These are phyloP conservation scores for Rosa multiflora DNA, from an alignment of 306 rosid genomes.

Conservation along the genomic window DNA sequence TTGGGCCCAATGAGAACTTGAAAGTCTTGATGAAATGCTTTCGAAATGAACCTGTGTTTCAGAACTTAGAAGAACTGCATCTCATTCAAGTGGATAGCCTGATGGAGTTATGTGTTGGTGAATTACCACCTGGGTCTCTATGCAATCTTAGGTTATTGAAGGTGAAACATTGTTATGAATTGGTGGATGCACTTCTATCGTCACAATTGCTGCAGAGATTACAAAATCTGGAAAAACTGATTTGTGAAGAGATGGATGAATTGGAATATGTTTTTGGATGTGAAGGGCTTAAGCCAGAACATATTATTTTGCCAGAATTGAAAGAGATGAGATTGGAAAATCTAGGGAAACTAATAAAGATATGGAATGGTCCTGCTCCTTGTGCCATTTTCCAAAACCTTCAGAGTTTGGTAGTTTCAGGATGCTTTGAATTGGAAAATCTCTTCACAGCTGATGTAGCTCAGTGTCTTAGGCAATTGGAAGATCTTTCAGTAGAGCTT, in stretches of 20 bases:
- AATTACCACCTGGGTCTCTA: too few relatives aligned
- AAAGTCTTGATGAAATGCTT: background rate
- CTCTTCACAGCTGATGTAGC: background rate
- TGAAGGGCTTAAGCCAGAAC: background rate
- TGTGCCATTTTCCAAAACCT: constrained; percentile 1
- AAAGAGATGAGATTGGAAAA: background rate
- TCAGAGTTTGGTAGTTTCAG: background rate
- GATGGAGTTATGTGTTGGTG: background rate
- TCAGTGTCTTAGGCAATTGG: background rate
- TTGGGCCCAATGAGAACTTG: background rate
- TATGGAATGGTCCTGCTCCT: background rate
- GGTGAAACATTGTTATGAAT: background rate
- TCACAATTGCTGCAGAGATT: background rate
- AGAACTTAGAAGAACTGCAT: background rate
- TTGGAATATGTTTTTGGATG: constrained; percentile 1
- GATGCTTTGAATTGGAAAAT: background rate
- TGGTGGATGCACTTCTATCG: background rate
- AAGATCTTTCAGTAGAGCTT: constrained; percentile 1
- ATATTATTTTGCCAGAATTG: background rate
- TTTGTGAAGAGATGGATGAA: background rate
- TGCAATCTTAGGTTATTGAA: background rate
- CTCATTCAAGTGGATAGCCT: background rate
- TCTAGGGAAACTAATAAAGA: background rate
- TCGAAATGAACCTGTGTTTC: background rate
- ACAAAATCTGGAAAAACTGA: background rate